phyloP scores from a whole-genome alignment of 106 monocot species.

The Cymbidium sinense region DNA sequence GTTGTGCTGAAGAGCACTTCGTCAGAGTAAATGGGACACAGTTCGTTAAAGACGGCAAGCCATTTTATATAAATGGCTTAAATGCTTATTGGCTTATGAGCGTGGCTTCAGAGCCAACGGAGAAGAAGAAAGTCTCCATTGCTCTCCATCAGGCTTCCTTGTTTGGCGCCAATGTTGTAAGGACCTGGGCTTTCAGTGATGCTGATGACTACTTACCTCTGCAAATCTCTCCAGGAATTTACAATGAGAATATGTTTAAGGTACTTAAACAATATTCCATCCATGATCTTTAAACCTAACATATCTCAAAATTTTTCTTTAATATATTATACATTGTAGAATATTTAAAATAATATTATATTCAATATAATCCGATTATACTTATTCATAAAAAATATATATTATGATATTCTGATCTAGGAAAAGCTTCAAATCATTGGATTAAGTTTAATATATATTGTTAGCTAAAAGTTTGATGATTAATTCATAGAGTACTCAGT shows the following conservation, averaged over 20 bases:
- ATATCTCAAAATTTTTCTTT: too few relatives aligned
- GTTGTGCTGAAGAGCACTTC: neutral
- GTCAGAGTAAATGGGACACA: constrained; percentile 19
- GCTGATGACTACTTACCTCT: constrained; percentile 36
- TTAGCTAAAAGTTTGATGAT: too few relatives aligned
- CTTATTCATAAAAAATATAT: too few relatives aligned
- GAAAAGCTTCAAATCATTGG: too few relatives aligned
- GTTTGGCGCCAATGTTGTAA: constrained; percentile 32
- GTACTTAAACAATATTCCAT: neutral
- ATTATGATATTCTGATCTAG: too few relatives aligned
- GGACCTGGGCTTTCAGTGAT: constrained; percentile 75
- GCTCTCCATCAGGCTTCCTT: constrained; percentile 31
- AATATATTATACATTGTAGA: too few relatives aligned
- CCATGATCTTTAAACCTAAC: too few relatives aligned
- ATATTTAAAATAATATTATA: too few relatives aligned
- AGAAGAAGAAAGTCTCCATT: constrained; percentile 30
- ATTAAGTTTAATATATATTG: too few relatives aligned
- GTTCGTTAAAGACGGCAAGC: constrained; percentile 25
- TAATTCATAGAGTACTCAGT: too few relatives aligned
- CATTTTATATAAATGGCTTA: constrained; percentile 42
- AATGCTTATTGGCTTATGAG: constrained; percentile 65
- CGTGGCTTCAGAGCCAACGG: constrained; percentile 28
- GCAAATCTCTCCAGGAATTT: constrained; percentile 49
- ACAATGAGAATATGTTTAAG: constrained; percentile 51
- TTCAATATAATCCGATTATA: too few relatives aligned